These are phyloP conservation scores for Rhododendron ferrugineum DNA, from an alignment of 148 eudicot genomes.

Conservation along the genomic window DNA sequence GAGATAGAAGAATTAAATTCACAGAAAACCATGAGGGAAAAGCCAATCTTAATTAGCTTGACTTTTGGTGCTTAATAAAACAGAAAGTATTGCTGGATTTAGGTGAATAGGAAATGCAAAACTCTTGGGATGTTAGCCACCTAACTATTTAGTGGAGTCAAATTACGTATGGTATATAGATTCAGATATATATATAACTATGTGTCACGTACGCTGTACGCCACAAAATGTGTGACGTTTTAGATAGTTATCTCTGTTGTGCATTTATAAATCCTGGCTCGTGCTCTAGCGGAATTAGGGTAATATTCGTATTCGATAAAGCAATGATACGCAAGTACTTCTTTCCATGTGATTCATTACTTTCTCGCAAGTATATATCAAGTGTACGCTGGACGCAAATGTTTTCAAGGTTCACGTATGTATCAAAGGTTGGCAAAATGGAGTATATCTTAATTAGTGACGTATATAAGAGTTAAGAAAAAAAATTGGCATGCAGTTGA, in stretches of 20 bases:
- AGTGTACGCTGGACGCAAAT: too few relatives aligned
- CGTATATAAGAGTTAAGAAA: not conserved
- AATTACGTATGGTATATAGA: not conserved
- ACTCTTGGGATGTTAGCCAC: not conserved
- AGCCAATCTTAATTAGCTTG: not conserved
- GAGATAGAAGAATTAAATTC: not conserved
- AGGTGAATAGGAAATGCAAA: not conserved
- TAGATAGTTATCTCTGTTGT: not conserved
- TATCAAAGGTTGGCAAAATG: not conserved
- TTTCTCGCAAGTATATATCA: not conserved
- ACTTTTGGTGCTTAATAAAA: not conserved
- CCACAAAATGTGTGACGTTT: too few relatives aligned
- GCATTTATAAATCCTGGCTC: not conserved
- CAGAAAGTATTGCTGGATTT: not conserved
- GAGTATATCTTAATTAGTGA: not conserved
- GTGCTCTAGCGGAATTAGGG: not conserved
- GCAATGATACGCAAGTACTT: not conserved
- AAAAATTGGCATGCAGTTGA: not conserved
- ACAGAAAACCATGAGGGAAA: not conserved
- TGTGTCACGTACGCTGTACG: not conserved
- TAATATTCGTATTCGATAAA: not conserved
- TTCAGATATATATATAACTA: not conserved
- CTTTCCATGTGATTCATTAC: not conserved
- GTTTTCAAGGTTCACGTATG: not conserved
- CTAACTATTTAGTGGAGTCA: not conserved